Evolutionary conservation across 1,284 basidiomycete species (phyloP), one percentile per base, ranked within the genome.

Genomic region (Coniferiporia weirii): DNA sequence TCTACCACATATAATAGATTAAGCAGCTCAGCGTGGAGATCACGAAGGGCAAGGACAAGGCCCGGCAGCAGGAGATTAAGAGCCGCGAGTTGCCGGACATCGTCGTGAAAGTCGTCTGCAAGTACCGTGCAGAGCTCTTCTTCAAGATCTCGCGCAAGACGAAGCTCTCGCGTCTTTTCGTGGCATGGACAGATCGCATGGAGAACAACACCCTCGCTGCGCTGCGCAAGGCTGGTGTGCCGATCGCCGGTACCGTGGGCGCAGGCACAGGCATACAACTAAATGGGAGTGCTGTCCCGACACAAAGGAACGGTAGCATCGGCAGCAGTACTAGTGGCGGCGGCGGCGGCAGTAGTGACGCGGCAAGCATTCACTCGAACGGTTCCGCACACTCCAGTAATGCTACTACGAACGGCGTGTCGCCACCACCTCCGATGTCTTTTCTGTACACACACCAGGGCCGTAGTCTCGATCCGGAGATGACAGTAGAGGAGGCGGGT

Each of bases 121-220:
- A 87, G 65, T 92, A 92, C 70, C 86, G 90, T 48, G 89, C 89
- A 2, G 90, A 93, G 69, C 78, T 93, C 45, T 91, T 89, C 76
- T 93, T 93, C 80, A 92, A 91, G 72, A 90, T 93, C 66, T 88
- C 87, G 34, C 85, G 90, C 69, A 92, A 91, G 73, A 90, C 87
- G 40, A 92, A 91, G 70, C 76, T 93, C 36, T 82, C 84, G 52
- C 79, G 85, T 60, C 77, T 92, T 59, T 91, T 92, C 71, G 84
- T 83, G 65, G 85, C 89, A n/a, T 92, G 90, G 89, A 90, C 87
- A 36, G 87, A 89, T 55, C 78, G 90, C 63, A 92, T 93, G 90
- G 89, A 90, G 68, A 74, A 64, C 34, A 65, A 64, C 12, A 46
- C 57, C 46, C 45, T 51, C 20, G 51, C 45, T 3, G 56, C 62